phyloP scores from a whole-genome alignment of 805 yeast species.

The Nakazawaea holstii region DNA sequence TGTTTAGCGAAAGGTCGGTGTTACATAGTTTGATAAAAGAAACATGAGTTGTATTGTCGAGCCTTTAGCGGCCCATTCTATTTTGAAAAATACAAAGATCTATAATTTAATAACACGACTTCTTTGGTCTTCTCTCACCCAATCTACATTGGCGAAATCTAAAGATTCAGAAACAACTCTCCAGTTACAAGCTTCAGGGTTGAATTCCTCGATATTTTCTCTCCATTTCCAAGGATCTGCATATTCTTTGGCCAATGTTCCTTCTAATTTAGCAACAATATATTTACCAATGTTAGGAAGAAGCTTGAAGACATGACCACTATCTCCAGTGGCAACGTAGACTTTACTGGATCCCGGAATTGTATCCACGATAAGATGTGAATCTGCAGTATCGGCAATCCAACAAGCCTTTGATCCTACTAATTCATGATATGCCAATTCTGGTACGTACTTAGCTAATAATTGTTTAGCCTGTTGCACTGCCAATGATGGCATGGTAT shows the following conservation, averaged over 20 bases:
- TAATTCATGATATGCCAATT: constrained; percentile 30
- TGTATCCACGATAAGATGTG: constrained; percentile 34
- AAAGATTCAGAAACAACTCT: constrained; percentile 16
- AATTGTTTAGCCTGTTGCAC: constrained; percentile 25
- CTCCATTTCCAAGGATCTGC: constrained; percentile 28
- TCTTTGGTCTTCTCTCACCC: constrained; percentile 4
- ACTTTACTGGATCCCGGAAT: constrained; percentile 28
- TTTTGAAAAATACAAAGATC: not conserved
- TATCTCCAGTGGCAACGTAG: constrained; percentile 41
- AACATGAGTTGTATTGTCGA: no score
- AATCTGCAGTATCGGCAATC: constrained; percentile 35
- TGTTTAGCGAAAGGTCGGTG: no score
- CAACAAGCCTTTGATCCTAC: constrained; percentile 31
- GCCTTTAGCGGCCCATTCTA: no score
- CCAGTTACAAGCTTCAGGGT: constrained; percentile 19
- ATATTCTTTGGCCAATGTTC: constrained; percentile 19
- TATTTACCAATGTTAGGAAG: constrained; percentile 42
- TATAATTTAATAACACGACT: not conserved
- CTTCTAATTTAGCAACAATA: constrained; percentile 27
- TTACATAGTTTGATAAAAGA: no score
- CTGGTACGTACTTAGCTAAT: constrained; percentile 32
- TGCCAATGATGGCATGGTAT: constrained; percentile 32
- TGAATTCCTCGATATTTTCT: constrained; percentile 14
- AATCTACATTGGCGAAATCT: constrained; percentile 13
- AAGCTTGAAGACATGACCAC: constrained; percentile 43